These are phyloP conservation scores for Pythium vanterpoolii DNA, from an alignment of 352 stramenopile species.

Conservation along the genomic window DNA sequence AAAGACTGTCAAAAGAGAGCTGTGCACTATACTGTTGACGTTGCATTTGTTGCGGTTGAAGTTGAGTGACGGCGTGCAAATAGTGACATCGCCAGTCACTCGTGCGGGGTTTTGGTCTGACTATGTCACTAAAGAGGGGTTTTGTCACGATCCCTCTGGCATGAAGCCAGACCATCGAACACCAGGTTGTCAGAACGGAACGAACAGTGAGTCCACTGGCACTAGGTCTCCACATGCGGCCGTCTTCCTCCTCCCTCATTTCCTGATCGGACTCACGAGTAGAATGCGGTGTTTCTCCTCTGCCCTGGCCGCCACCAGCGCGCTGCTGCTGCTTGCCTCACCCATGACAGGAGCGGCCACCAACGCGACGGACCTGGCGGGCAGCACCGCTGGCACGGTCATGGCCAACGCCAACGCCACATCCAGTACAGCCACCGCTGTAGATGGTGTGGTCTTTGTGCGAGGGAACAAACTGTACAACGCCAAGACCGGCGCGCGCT, in stretches of 20 bases:
- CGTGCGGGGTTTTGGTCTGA: background rate
- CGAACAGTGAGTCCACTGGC: too few species aligned
- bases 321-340: constrained; percentile 16
- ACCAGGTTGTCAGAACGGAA: background rate
- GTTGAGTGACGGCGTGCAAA: background rate
- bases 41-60: too few species aligned
- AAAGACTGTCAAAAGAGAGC: too few species aligned
- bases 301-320: constrained; percentile 7
- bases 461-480: constrained; percentile 89
- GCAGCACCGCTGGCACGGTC: constrained; percentile 9
- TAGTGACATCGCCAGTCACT: background rate
- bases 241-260: constrained; percentile 6
- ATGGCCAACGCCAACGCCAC: constrained; percentile 15
- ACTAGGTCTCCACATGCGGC: background rate
- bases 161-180: constrained; percentile 8
- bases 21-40: too few species aligned
- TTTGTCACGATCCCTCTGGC: background rate
- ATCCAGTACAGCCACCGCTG: background rate
- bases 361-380: constrained; percentile 1
- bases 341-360: background rate
- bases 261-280: constrained; percentile 5
- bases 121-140: background rate
- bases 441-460: constrained; percentile 61
- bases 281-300: constrained; percentile 18
- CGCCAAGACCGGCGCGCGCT: constrained; percentile 70